Evolutionary conservation across 768 basidiomycete genomes (phyloP), one percentile per base, ranked within the genome.

Genomic region (Hydnomerulius pinastri): DNA sequence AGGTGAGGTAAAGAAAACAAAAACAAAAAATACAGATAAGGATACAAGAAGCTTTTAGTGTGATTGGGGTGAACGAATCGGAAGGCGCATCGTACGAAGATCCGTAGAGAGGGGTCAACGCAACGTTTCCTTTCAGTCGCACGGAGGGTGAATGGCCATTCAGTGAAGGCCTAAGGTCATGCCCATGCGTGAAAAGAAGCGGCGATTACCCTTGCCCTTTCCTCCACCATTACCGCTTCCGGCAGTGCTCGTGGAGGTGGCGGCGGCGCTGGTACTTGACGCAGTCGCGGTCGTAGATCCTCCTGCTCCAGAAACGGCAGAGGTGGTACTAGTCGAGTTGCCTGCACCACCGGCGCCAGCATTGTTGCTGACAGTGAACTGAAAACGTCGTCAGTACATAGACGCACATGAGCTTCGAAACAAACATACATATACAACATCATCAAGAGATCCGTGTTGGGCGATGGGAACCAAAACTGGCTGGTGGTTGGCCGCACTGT

Each of bases 391-490:
- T 54, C 44, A 43, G 40, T 54, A 41, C 32, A 43, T 23, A 47
- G 6, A 4, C 36, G n/a, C 28, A 27, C 30, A 53, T 39, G 44
- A 18, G 45, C 36, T 55, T 29, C 30, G 21, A 53, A 46, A 36
- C 46, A 55, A 35, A 73, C 78, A 56, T 53, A 84, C 79, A 66
- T 86, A 86, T 65, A 80, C 62, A 43, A 70, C 72, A 60, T 88
- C 85, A 62, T 86, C 82, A 27, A 83, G 60, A 18, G 69, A 65
- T 51, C 84, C 83, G 55, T 82, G 86, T 56, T 82, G 83, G 15
- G 79, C 83, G 40, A 86, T 64, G 15, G 83, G 73, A 37, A 78
- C 81, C 48, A 84, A 67, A 42, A 70, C 76, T 4, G 79, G 83
- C 56, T 79, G 77, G 57, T 87, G 83, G 67, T 86, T 86, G 10